A percentile compares a stretch with the other conserved stretches of the same genome.
Conservation (phyloP, 1,284 basidiomycete genomes). For the Ustilago trichophora region DNA sequence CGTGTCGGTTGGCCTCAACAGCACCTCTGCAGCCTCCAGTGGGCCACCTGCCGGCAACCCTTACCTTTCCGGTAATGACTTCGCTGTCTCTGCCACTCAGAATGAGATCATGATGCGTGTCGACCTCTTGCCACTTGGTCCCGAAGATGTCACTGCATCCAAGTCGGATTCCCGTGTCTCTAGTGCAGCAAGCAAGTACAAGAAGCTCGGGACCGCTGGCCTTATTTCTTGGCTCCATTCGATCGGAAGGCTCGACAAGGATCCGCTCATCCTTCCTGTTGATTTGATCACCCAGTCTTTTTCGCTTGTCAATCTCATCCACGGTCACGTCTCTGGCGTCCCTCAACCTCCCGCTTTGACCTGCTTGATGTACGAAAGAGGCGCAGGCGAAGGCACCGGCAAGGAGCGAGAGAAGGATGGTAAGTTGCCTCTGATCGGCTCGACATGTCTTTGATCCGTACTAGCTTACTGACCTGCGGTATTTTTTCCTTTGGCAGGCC, state of each 20-base stretch:
- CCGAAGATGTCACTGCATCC: constrained; percentile 32
- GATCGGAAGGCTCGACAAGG: constrained; percentile 57
- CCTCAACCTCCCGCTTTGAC: constrained; percentile 49
- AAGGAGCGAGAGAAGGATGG: constrained; percentile 64
- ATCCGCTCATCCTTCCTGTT: constrained; percentile 63
- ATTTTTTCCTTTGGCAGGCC: no score
- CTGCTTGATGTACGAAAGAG: constrained; percentile 59
- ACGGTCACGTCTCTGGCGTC: constrained; percentile 43
- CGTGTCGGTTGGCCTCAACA: constrained; percentile 48
- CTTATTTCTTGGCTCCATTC: constrained; percentile 64
- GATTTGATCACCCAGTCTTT: constrained; percentile 59
- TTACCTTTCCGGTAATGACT: constrained; percentile 31
- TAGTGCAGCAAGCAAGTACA: constrained; percentile 30
- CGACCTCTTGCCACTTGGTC: constrained; percentile 58
- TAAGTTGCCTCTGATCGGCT: no score
- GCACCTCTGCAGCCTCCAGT: constrained; percentile 17
- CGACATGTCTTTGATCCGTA: no score
- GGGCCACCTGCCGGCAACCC: constrained; percentile 15
- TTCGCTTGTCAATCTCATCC: constrained; percentile 55
- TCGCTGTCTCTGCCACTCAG: constrained; percentile 30
- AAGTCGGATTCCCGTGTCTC: constrained; percentile 13
- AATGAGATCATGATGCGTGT: constrained; percentile 51
- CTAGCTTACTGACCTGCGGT: no score
- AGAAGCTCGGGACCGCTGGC: constrained; percentile 60
- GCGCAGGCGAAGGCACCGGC: constrained; percentile 60